Base-by-base conservation (phyloP, 2,329 filamentous ascomycete genomes). In the Aspergillus flavus region DNA sequence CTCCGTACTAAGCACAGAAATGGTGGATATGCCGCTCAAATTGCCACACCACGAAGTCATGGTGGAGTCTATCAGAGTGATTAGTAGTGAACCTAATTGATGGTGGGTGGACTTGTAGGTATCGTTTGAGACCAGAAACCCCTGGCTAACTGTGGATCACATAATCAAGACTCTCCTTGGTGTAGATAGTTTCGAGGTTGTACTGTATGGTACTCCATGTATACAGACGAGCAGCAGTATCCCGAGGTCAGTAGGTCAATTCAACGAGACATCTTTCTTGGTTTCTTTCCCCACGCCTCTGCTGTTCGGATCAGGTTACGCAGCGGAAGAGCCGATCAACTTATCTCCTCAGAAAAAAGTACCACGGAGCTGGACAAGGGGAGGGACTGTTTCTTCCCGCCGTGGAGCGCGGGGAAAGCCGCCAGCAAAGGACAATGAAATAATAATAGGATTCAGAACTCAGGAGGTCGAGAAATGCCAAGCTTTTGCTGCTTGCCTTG, bases 361-460 rank as follows among this genome's bases (percentile, higher is more conserved):
- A 39, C 52, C 32, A 55, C 60, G 32, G 39, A 23, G 30, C 45
- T 39, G 48, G 45, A 32, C 11, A 86, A 86, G 67, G 77, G 82
- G 54, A 76, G 79, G 43, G 83, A 53, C 46, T 46, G 12, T 52
- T 64, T 41, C 26, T 52, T 32, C 4, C 62, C 58, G 59, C 62
- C 58, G 55, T 64, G 62, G 58, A 64, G 62, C 58, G 62, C 62
- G 62, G 62, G 62, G 62, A 61, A 62, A 43, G 23, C n/a, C 45
- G 12, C 21, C 45, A 48, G 50, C 36, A 62, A 58, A 34, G 28
- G 34, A 57, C 30, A 28, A 50, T 52, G 39, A 34, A 48, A 36
- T 48, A 46, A 26, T 28, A 34, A 58, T 34, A 36, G 12, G 19
- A 48, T 34, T 46, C 30, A 48, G 16, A 7, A 36, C 12, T 32